Evolutionary conservation across 805 yeast genomes (phyloP).

Genomic region (Saccharomyces kudriavzevii): DNA sequence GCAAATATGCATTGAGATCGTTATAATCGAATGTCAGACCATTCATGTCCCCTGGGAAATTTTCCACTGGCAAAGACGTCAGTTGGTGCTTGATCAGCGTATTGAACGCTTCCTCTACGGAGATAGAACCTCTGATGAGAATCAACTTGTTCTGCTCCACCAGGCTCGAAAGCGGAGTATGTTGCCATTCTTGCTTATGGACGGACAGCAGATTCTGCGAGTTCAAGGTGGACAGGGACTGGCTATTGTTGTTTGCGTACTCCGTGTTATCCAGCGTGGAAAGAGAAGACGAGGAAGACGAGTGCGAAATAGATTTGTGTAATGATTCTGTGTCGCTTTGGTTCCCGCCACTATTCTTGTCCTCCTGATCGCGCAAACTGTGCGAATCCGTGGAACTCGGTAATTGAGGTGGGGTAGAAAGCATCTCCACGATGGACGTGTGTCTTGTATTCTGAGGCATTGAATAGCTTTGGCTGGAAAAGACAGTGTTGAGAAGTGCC

Average conservation of each 20-base stretch:
- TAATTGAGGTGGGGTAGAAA: constrained; percentile 70
- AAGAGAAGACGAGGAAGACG: constrained; percentile 23
- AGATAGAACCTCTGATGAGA: constrained; percentile 50
- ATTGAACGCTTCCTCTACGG: constrained; percentile 85
- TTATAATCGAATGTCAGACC: constrained; percentile 84
- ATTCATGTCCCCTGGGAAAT: constrained; percentile 43
- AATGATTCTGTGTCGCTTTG: neutral
- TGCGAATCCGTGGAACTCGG: constrained; percentile 18
- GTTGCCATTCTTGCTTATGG: constrained; percentile 50
- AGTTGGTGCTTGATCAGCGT: constrained; percentile 60
- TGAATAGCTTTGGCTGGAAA: neutral
- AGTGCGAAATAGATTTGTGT: constrained; percentile 35
- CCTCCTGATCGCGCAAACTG: neutral
- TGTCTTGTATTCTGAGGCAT: constrained; percentile 32
- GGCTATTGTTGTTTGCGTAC: constrained; percentile 7
- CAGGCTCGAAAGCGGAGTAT: constrained; percentile 59
- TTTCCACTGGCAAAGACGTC: constrained; percentile 76
- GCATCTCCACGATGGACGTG: constrained; percentile 65
- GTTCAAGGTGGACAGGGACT: constrained; percentile 2
- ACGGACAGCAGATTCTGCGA: constrained; percentile 16
- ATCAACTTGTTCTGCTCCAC: constrained; percentile 72
- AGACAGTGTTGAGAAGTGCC: neutral
- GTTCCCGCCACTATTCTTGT: neutral
- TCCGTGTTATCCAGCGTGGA: constrained; percentile 1
- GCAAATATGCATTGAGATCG: constrained; percentile 76